Base-by-base conservation (phyloP, 306 rosid genomes). In the Cucurbita argyrosperma region DNA sequence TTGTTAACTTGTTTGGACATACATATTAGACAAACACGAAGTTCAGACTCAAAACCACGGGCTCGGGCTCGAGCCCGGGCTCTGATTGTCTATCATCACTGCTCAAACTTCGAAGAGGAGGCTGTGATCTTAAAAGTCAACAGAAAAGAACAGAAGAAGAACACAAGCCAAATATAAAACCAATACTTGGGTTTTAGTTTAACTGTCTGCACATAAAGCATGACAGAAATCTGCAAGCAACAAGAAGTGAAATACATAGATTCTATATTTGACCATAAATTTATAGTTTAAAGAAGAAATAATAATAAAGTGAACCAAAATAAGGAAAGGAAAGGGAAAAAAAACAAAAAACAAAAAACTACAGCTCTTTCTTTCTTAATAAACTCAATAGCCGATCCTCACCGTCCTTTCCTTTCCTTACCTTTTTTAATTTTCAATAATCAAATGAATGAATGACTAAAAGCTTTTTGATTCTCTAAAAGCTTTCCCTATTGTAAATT, bases 361-460 rank as follows among this genome's bases (percentile, higher is more conserved):
- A 38, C 51, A 64, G 14, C 71, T 8, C 38, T 65, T 18, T 42
- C 52, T 39, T 18, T 65, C 71, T 39, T 62, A 63, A 63, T 39
- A 49, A 16, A 39, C 70, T 63, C 14, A 63, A 39, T 16, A 39
- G 40, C 12, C 50, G 1, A 63, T 38, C 10, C 26, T 23, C 45
- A 35, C 45, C 66, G 16, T 39, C 47, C 21, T 26, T 43, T 8
- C 40, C 14, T 8, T 42, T 8, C 62, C 10, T 42, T 8, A 37
- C 10, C 7, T 10, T 2, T 2, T 16, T 63, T n/a, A 30, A 49
- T 13, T 68, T 56, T 47, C 19, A 47, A 49, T 69, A 47, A 47
- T 49, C 74, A 69, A 69, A 69, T 47, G 8, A 49, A 69, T 21
- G 74, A 69, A 69, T 50, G 43, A 14, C 58, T 69, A 30, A 69